A percentile compares a stretch with the other conserved stretches of the same genome.
phyloP scores from a whole-genome alignment of 2,329 filamentous ascomycete species.

The Fusarium dimerum region DNA sequence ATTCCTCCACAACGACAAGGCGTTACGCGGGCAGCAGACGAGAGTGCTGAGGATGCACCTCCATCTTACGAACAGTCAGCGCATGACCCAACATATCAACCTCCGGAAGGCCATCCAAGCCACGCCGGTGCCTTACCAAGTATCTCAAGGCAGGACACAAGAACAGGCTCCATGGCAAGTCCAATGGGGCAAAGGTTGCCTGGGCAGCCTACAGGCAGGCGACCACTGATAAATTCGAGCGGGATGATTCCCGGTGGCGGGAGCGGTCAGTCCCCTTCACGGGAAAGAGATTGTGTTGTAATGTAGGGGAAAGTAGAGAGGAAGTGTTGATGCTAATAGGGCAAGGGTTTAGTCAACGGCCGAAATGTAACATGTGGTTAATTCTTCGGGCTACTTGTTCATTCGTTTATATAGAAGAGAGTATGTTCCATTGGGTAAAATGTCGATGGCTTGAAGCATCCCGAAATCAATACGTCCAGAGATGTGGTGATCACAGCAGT shows the following conservation, averaged over 20 bases:
- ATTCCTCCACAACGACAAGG: slow-evolving; percentile 39
- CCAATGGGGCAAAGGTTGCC: slow-evolving; percentile 19
- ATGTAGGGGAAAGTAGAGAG: slow-evolving; percentile 40
- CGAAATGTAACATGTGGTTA: too few species aligned
- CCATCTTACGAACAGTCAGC: slow-evolving; percentile 61
- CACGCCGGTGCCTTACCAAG: slow-evolving; percentile 44
- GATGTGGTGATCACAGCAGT: too few species aligned
- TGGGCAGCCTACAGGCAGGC: slow-evolving; percentile 23
- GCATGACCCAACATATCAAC: slow-evolving; percentile 51
- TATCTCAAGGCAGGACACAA: slow-evolving; percentile 24
- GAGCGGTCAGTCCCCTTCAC: slow-evolving; percentile 13
- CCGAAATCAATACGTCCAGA: too few species aligned
- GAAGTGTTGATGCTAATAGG: slow-evolving; percentile 8
- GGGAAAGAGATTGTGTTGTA: slow-evolving; percentile 45
- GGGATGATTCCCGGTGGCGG: slow-evolving; percentile 20
- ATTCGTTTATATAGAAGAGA: too few species aligned
- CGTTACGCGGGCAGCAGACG: slow-evolving; percentile 40
- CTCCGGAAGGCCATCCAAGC: slow-evolving; percentile 52
- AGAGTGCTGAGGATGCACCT: slow-evolving; percentile 51
- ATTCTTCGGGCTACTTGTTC: too few species aligned
- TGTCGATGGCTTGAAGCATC: too few species aligned
- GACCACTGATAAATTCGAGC: slow-evolving; percentile 25
- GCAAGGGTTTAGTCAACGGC: too few species aligned
- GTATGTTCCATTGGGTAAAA: too few species aligned
- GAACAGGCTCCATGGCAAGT: slow-evolving; percentile 12